Evolutionary conservation across 2,329 filamentous ascomycete genomes (phyloP).

Genomic region (Pseudogymnoascus sp.): DNA sequence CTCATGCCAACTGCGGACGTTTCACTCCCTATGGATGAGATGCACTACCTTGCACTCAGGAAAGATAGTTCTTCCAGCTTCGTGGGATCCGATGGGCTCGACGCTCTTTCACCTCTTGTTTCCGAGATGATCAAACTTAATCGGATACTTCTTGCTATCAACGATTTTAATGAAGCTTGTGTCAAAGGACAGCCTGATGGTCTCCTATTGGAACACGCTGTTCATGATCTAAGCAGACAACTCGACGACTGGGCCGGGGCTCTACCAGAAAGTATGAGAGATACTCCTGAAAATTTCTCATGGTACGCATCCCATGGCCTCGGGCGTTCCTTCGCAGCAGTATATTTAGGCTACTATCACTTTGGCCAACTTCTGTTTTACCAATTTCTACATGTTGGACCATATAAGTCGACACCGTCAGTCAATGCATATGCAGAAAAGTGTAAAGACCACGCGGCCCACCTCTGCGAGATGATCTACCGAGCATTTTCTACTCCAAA

Average conservation of each 20-base stretch:
- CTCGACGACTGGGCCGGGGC: constrained; percentile 32
- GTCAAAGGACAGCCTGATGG: constrained; percentile 24
- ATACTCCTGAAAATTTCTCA: constrained; percentile 35
- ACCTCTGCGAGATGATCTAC: constrained; percentile 37
- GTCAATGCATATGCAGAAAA: constrained; percentile 30
- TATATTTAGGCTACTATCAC: constrained; percentile 43
- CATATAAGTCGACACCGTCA: constrained; percentile 13
- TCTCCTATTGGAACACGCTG: constrained; percentile 16
- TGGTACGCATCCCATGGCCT: constrained; percentile 33
- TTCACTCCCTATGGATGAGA: constrained; percentile 19
- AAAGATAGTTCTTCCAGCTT: not conserved
- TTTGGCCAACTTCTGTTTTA: constrained; percentile 42
- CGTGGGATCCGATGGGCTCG: not conserved
- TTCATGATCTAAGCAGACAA: constrained; percentile 28
- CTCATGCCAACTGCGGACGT: constrained; percentile 17
- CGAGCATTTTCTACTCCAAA: constrained; percentile 31
- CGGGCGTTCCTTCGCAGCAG: constrained; percentile 38
- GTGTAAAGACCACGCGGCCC: constrained; percentile 36
- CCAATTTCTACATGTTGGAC: constrained; percentile 36
- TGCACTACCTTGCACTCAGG: not conserved
- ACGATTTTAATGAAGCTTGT: constrained; percentile 33
- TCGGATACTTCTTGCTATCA: constrained; percentile 35
- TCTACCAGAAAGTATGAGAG: constrained; percentile 32
- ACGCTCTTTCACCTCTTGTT: constrained; percentile 13
- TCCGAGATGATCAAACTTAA: constrained; percentile 37